Evolutionary conservation across 2,329 filamentous ascomycete genomes (phyloP), one percentile per base, ranked within the genome.

Genomic region (Colletotrichum chrysophilum): DNA sequence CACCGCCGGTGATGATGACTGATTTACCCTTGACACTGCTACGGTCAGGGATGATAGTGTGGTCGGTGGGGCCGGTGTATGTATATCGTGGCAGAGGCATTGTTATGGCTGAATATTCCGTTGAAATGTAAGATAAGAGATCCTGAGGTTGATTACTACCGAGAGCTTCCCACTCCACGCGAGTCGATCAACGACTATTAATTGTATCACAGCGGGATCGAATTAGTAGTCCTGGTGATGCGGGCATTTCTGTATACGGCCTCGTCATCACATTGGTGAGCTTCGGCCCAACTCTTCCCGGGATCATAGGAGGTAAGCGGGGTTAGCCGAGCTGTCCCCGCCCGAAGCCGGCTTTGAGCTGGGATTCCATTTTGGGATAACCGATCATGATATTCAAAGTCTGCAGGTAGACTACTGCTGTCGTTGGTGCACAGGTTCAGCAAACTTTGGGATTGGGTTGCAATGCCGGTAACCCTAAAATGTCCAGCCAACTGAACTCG

Each of bases 1-100:
- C 87, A 13, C 87, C 88, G n/a, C 87, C 87, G 2, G 87, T 89
- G 18, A 89, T 83, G 26, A 89, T 83, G 28, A 88, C 86, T 1
- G 85, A 87, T 77, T 88, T 89, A 32, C 85, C 87, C 5, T 78
- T 80, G 10, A 87, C 77, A 48, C 83, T 81, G 55, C 79, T 80
- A n/a, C 78, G 74, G 77, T 88, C 85, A 12, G 83, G 82, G 10
- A 79, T 77, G 4, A 81, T 69, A 1, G 82, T 83, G 69, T 83
- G 81, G 75, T 86, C 82, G 21, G 85, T 77, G 8, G 83, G 83
- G 66, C 82, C 83, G 8, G 78, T 82, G 76, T 84, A 82, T 13
- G 67, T 70, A 70, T 84, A 85, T 16, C 71, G 72, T 21, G 77
- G 77, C 16, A 81, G 65, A 67, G 80, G 75, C 78, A 80, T 79